These are phyloP conservation scores for Sherardia arvensis DNA, from an alignment of 257 asterid genomes.

Conservation along the genomic window DNA sequence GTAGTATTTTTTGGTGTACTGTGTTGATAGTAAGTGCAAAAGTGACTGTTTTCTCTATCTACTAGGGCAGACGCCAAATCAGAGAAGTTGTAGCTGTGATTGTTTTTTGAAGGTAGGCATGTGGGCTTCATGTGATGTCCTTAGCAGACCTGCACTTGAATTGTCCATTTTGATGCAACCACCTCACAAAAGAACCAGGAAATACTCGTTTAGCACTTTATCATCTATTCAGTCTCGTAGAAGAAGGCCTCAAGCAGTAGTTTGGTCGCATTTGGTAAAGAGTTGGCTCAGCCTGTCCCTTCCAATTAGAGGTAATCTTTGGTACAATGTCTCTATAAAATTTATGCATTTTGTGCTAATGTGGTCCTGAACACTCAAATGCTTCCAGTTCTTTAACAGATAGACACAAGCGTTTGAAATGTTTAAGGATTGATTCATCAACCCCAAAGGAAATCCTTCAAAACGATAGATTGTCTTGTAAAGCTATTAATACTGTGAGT, in stretches of 20 bases:
- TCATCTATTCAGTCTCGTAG: slow-evolving; percentile 25
- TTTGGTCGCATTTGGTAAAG: slow-evolving; percentile 29
- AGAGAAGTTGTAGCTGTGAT: slow-evolving; percentile 25
- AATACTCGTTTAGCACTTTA: slow-evolving; percentile 17
- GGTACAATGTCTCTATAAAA: slow-evolving; percentile 14
- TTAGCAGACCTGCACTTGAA: slow-evolving; percentile 42
- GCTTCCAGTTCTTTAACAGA: slow-evolving; percentile 80
- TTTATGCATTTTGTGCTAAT: slow-evolving; percentile 20
- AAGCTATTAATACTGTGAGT: slow-evolving; percentile 15
- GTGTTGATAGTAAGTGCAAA: background rate
- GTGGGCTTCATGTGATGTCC: slow-evolving; percentile 61
- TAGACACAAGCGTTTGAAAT: slow-evolving; percentile 33
- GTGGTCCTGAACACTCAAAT: slow-evolving; percentile 82
- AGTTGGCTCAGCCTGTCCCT: slow-evolving; percentile 26
- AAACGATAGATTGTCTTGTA: slow-evolving; percentile 10
- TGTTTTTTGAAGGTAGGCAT: slow-evolving; percentile 45
- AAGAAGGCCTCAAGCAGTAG: slow-evolving; percentile 30
- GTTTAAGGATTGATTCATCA: slow-evolving; percentile 31
- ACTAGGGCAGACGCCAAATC: slow-evolving; percentile 30
- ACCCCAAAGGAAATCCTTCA: slow-evolving; percentile 28
- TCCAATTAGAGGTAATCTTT: slow-evolving; percentile 48
- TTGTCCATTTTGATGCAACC: slow-evolving; percentile 33
- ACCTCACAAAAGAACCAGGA: slow-evolving; percentile 35
- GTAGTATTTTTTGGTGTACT: slow-evolving; percentile 4
- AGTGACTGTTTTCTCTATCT: slow-evolving; percentile 8